Conservation (phyloP, 805 yeast genomes). For the Debaryomyces castellii region DNA sequence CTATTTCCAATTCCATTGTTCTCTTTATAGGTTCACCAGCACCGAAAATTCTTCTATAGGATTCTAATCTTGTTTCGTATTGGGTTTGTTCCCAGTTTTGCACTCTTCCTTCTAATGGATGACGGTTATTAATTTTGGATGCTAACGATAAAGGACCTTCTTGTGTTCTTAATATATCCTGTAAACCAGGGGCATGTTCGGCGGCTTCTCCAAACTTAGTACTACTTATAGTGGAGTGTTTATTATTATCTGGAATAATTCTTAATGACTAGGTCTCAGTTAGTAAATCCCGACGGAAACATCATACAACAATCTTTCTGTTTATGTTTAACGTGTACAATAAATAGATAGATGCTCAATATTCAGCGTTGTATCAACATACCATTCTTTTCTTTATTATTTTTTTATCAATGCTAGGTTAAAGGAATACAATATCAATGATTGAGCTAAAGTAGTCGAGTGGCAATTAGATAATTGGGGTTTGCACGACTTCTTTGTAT, state of each 20-base stretch:
- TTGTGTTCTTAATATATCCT: conserved; percentile 64
- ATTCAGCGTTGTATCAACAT: no score
- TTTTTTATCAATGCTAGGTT: not conserved
- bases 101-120: conserved; percentile 81
- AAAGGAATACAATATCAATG: not conserved
- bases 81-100: conserved; percentile 80
- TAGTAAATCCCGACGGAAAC: not conserved
- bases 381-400: not conserved
- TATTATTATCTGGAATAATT: conserved; percentile 53
- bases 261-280: conserved; percentile 39
- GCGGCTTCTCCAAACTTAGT: conserved; percentile 55
- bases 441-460: not conserved
- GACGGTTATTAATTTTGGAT: conserved; percentile 70
- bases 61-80: conserved; percentile 66
- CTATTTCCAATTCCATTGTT: conserved; percentile 78
- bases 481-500: not conserved
- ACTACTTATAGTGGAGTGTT: conserved; percentile 48
- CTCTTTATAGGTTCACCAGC: conserved; percentile 92
- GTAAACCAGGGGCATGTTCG: conserved; percentile 66
- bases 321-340: no score
- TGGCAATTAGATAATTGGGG: not conserved
- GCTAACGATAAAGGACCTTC: conserved; percentile 63
- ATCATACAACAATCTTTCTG: not conserved
- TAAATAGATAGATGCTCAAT: no score
- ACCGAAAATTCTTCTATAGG: conserved; percentile 81